Percentiles rank a stretch among this genome's conserved stretches.
These are phyloP conservation scores for Fusarium nematophilum DNA, from an alignment of 2,329 filamentous ascomycete species.

Conservation along the genomic window DNA sequence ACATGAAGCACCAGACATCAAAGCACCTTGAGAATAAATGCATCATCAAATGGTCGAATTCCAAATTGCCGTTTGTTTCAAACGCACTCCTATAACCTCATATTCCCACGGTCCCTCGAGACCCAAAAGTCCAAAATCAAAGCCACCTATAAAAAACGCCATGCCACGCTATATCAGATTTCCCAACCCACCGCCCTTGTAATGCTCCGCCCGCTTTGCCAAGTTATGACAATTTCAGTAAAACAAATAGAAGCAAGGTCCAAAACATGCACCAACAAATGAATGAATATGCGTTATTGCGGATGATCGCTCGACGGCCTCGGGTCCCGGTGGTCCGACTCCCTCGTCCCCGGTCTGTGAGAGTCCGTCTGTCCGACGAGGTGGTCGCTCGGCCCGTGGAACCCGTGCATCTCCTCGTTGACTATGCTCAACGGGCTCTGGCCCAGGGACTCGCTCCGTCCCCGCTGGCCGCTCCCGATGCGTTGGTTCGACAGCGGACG, in stretches of 20 bases:
- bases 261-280: not conserved
- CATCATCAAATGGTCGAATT: too few relatives aligned
- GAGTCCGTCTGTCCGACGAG: conserved; percentile 56
- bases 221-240: not conserved
- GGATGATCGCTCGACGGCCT: not conserved
- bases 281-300: not conserved
- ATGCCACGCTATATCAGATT: conserved; percentile 16
- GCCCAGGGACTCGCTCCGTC: conserved; percentile 39
- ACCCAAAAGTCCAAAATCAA: not conserved
- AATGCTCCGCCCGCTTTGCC: conserved; percentile 2
- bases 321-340: conserved; percentile 3
- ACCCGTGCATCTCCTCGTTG: conserved; percentile 61
- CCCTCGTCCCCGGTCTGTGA: conserved; percentile 33
- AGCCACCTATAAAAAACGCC: conserved; percentile 13
- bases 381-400: conserved; percentile 56
- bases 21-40: too few relatives aligned
- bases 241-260: too few relatives aligned
- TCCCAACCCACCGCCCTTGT: too few relatives aligned
- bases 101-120: too few relatives aligned
- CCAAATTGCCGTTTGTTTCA: conserved; percentile 8
- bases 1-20: too few relatives aligned
- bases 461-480: conserved; percentile 43
- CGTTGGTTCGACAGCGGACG: conserved; percentile 45
- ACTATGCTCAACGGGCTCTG: conserved; percentile 47
- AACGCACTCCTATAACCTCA: conserved; percentile 3